These are phyloP conservation scores for Penicillium herquei DNA, from an alignment of 495 filamentous ascomycete species.

Conservation along the genomic window DNA sequence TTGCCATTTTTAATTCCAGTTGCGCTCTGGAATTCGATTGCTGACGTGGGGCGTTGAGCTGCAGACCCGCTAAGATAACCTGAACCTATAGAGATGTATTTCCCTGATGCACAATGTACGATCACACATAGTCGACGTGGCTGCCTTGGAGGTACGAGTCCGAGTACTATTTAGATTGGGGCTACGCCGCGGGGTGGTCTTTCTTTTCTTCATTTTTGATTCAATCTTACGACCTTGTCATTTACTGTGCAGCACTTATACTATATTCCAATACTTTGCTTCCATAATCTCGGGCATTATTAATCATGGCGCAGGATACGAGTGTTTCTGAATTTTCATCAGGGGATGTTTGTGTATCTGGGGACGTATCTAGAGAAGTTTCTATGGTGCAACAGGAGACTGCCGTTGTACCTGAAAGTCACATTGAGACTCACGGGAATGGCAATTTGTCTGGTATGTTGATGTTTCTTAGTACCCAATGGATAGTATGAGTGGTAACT, in stretches of 20 bases:
- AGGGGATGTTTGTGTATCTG: too few relatives aligned
- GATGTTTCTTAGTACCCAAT: not conserved
- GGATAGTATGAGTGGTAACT: not conserved
- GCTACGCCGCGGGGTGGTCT: not conserved
- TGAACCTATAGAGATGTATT: not conserved
- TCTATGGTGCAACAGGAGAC: not conserved
- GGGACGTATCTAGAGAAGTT: not conserved
- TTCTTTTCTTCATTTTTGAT: not conserved
- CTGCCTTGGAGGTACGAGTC: not conserved
- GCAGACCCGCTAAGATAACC: not conserved
- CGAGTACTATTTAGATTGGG: not conserved
- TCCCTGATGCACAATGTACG: not conserved
- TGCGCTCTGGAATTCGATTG: too few relatives aligned
- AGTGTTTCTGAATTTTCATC: too few relatives aligned
- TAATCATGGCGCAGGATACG: not conserved
- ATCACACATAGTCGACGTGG: constrained; percentile 2
- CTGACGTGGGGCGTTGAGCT: not conserved
- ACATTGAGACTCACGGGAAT: not conserved
- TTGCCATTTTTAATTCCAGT: too few relatives aligned
- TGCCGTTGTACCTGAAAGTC: not conserved
- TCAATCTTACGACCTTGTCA: not conserved
- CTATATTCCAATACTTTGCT: not conserved
- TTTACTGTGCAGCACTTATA: too few relatives aligned
- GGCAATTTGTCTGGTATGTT: not conserved
- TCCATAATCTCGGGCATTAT: not conserved